These are phyloP conservation scores for Plectranthus barbatus DNA, from an alignment of 257 asterid species.

Conservation along the genomic window DNA sequence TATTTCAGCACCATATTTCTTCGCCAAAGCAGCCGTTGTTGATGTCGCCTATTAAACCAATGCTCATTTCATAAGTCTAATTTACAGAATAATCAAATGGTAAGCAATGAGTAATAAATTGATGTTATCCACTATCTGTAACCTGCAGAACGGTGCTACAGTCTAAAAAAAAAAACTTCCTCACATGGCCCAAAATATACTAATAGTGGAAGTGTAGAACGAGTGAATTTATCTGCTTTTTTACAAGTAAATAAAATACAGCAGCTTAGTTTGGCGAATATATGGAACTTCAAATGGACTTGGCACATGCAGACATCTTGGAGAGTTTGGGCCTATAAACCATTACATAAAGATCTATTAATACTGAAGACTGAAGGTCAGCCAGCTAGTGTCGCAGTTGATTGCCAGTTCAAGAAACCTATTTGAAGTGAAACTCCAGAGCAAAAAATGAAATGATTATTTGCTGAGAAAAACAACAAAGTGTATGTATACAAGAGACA, in stretches of 20 bases:
- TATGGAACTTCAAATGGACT: not conserved
- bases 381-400: not conserved
- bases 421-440: not conserved
- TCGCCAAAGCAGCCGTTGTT: conserved; percentile 88
- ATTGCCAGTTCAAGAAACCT: not conserved
- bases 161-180: not conserved
- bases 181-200: not conserved
- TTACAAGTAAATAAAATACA: not conserved
- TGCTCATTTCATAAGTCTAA: not conserved
- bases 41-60: conserved; percentile 60
- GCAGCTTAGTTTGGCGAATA: not conserved
- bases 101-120: not conserved
- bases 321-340: not conserved
- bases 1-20: conserved; percentile 94
- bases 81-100: not conserved
- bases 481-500: not conserved
- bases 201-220: not conserved
- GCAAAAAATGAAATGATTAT: not conserved
- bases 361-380: not conserved
- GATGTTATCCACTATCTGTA: not conserved
- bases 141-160: not conserved
- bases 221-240: not conserved
- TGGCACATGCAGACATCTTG: not conserved
- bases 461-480: not conserved
- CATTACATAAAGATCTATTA: not conserved